Evolutionary conservation across 805 yeast genomes (phyloP).

Genomic region (Jamesozyma spencerorum): DNA sequence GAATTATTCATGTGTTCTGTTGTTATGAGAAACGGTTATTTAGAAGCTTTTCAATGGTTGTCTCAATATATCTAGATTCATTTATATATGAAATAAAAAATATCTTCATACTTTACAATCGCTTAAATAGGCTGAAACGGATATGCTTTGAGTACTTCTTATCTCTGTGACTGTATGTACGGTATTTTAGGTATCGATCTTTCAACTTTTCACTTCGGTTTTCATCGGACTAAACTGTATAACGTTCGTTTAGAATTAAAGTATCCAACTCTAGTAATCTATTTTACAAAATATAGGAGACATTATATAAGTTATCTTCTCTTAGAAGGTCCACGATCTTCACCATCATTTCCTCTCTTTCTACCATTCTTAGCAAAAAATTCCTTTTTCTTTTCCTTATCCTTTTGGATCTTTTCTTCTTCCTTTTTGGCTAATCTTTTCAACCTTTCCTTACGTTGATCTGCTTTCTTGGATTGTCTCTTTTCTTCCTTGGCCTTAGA

Average conservation of each 20-base stretch:
- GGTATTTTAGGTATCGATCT: too few species aligned
- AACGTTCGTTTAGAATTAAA: too few species aligned
- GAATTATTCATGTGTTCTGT: constrained; percentile 97
- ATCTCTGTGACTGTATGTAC: too few species aligned
- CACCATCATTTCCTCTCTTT: constrained; percentile 40
- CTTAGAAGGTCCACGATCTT: constrained; percentile 25
- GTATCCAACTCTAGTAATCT: too few species aligned
- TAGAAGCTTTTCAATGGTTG: constrained; percentile 97
- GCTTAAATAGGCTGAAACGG: too few species aligned
- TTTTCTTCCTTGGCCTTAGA: constrained; percentile 78
- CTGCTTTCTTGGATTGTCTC: constrained; percentile 62
- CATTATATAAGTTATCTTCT: constrained; percentile 14
- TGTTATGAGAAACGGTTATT: constrained; percentile 97
- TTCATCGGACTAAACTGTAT: too few species aligned
- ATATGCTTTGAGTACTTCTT: too few species aligned
- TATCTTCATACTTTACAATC: too few species aligned
- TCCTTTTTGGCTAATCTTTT: constrained; percentile 70
- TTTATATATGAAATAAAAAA: too few species aligned
- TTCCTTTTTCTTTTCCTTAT: constrained; percentile 78
- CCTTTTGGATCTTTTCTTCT: constrained; percentile 62
- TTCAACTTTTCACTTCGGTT: too few species aligned
- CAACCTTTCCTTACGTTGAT: constrained; percentile 63
- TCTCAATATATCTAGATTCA: constrained; percentile 73
- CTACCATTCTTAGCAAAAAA: constrained; percentile 65
- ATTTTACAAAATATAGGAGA: too few species aligned